A percentile compares a stretch with the other conserved stretches of the same genome.
Conservation (phyloP, 2,329 filamentous ascomycete genomes). For the Pseudohalonectria lignicola region DNA sequence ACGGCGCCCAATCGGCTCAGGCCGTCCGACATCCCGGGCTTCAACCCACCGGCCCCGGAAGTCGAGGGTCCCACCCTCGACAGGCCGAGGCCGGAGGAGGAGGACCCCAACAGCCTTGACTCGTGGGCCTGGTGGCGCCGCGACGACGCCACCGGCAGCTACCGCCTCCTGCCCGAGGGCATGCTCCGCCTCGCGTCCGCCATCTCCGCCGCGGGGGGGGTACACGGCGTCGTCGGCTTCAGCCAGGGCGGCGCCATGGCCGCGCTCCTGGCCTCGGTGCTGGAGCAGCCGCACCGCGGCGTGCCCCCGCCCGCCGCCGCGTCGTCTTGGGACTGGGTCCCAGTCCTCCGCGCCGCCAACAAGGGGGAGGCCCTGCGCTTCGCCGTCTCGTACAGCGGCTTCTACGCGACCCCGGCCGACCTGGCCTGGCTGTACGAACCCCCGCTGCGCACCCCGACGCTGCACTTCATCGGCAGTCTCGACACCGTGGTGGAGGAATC, state of each 20-base stretch:
- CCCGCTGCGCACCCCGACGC: constrained; percentile 60
- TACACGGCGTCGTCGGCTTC: constrained; percentile 75
- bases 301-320: constrained; percentile 21
- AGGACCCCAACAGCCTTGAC: constrained; percentile 39
- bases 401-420: constrained; percentile 49
- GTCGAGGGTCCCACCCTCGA: constrained; percentile 17
- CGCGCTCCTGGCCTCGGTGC: constrained; percentile 57
- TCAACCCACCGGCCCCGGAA: constrained; percentile 19
- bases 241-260: constrained; percentile 68
- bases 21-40: constrained; percentile 60
- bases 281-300: constrained; percentile 41
- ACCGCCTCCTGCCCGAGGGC: constrained; percentile 59
- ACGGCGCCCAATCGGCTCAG: constrained; percentile 55
- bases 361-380: constrained; percentile 45
- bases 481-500: constrained; percentile 82
- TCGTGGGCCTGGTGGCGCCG: constrained; percentile 76
- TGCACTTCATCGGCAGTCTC: constrained; percentile 74
- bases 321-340: constrained; percentile 26
- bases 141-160: constrained; percentile 52
- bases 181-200: constrained; percentile 50
- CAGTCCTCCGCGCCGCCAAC: constrained; percentile 37
- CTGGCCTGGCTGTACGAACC: constrained; percentile 67
- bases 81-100: constrained; percentile 9
- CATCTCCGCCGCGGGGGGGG: constrained; percentile 51
- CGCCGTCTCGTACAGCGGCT: constrained; percentile 67